These are phyloP conservation scores for Paramecium sexaurelia DNA, from an alignment of 73 alveolate genomes.

Conservation along the genomic window DNA sequence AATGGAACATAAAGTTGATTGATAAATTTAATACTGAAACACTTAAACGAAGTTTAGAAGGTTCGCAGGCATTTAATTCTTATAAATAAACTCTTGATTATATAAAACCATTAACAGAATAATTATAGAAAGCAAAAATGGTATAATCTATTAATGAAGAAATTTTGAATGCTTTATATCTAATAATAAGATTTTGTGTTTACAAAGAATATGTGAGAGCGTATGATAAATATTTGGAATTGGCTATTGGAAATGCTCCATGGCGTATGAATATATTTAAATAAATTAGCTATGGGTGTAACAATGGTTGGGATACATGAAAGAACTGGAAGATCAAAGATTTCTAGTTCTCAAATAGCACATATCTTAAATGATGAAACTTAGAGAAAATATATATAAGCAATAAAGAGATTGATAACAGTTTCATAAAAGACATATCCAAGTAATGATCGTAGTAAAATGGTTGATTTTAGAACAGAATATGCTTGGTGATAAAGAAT, in stretches of 20 bases:
- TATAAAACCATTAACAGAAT: slow-evolving; percentile 87
- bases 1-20: slow-evolving; percentile 70
- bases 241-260: slow-evolving; percentile 98
- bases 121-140: slow-evolving; percentile 73
- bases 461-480: slow-evolving; percentile 65
- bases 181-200: slow-evolving; percentile 87
- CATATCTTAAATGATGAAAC: slow-evolving; percentile 84
- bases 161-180: slow-evolving; percentile 89
- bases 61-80: slow-evolving; percentile 71
- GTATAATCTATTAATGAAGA: slow-evolving; percentile 75
- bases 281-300: slow-evolving; percentile 90
- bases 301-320: slow-evolving; percentile 99
- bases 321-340: slow-evolving; percentile 94
- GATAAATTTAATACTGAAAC: slow-evolving; percentile 68
- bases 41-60: slow-evolving; percentile 63
- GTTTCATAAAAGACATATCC: slow-evolving; percentile 86
- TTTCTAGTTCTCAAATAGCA: slow-evolving; percentile 90
- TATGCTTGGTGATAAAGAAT: slow-evolving; percentile 13
- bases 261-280: slow-evolving; percentile 91
- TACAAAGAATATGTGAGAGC: slow-evolving; percentile 94
- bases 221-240: slow-evolving; percentile 92
- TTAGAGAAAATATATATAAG: slow-evolving; percentile 86
- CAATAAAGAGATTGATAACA: slow-evolving; percentile 91
- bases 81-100: slow-evolving; percentile 83
- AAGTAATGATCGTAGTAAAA: slow-evolving; percentile 65